Percentiles rank a stretch among this genome's conserved stretches.
Evolutionary conservation across 2,329 filamentous ascomycete species (phyloP).

Genomic region (Aureobasidium sp.): DNA sequence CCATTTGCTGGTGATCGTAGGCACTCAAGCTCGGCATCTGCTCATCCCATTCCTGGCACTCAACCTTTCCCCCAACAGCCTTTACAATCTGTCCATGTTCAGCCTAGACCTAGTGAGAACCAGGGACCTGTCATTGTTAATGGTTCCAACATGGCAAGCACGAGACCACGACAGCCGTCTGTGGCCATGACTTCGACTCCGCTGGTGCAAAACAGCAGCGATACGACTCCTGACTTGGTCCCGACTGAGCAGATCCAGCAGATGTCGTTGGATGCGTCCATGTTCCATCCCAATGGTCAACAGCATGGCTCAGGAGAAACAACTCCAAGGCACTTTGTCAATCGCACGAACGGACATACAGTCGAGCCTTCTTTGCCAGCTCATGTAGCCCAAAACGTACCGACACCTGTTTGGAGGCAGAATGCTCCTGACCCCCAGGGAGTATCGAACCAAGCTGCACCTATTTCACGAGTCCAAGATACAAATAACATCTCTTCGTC

Average conservation of each 20-base stretch:
- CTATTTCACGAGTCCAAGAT: not conserved
- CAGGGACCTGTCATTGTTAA: constrained; percentile 34
- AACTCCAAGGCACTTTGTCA: not conserved
- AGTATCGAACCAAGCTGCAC: not conserved
- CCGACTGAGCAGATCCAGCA: constrained; percentile 11
- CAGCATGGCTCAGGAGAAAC: not conserved
- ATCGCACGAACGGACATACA: not conserved
- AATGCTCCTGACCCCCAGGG: constrained; percentile 1
- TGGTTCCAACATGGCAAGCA: constrained; percentile 24
- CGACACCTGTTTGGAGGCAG: not conserved
- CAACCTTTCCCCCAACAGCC: constrained; percentile 12
- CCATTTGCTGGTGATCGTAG: constrained; percentile 36
- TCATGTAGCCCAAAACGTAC: not conserved
- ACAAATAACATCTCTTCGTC: not conserved
- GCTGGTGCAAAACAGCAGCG: not conserved
- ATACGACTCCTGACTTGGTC: not conserved
- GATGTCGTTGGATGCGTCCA: constrained; percentile 4
- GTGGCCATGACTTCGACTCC: not conserved
- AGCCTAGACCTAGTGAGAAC: constrained; percentile 13
- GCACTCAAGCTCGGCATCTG: constrained; percentile 26
- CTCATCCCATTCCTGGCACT: constrained; percentile 2
- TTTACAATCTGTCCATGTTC: not conserved
- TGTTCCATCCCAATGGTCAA: not conserved
- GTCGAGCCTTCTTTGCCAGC: not conserved
- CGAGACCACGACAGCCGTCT: constrained; percentile 1